phyloP scores from a whole-genome alignment of 2,329 filamentous ascomycete genomes.

The Fusarium pilosicola region DNA sequence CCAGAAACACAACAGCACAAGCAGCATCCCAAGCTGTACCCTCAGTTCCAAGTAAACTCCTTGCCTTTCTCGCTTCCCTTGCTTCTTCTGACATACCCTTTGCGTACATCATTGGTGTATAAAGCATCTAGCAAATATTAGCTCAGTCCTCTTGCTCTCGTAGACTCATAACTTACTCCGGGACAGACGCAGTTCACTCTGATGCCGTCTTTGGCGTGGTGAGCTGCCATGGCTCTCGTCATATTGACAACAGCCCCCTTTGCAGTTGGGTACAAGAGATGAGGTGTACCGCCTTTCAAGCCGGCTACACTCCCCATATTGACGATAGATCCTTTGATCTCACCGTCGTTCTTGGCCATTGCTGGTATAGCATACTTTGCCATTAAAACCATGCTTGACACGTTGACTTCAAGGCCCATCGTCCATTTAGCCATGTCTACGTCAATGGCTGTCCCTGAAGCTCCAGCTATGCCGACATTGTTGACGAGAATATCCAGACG shows the following conservation, averaged over 20 bases:
- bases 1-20: constrained; percentile 52
- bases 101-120: constrained; percentile 58
- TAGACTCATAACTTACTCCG: constrained; percentile 31
- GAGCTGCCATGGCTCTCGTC: constrained; percentile 62
- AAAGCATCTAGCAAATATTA: constrained; percentile 51
- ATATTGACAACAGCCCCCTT: constrained; percentile 62
- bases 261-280: constrained; percentile 58
- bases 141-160: background rate
- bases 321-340: constrained; percentile 62
- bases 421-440: constrained; percentile 69
- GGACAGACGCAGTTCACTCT: constrained; percentile 62
- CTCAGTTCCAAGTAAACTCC: constrained; percentile 54
- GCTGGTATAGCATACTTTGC: constrained; percentile 68
- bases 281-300: constrained; percentile 56
- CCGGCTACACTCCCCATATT: constrained; percentile 73
- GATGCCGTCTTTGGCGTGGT: constrained; percentile 58
- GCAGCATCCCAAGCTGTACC: constrained; percentile 58
- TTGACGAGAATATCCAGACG: constrained; percentile 72
- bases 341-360: constrained; percentile 64
- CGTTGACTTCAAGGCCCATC: constrained; percentile 67
- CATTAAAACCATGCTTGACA: constrained; percentile 74
- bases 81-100: constrained; percentile 53
- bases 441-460: constrained; percentile 67
- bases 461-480: constrained; percentile 70
- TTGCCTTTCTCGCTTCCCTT: constrained; percentile 50